Evolutionary conservation across 2,329 filamentous ascomycete genomes (phyloP).

Genomic region (Claviceps purpurea): DNA sequence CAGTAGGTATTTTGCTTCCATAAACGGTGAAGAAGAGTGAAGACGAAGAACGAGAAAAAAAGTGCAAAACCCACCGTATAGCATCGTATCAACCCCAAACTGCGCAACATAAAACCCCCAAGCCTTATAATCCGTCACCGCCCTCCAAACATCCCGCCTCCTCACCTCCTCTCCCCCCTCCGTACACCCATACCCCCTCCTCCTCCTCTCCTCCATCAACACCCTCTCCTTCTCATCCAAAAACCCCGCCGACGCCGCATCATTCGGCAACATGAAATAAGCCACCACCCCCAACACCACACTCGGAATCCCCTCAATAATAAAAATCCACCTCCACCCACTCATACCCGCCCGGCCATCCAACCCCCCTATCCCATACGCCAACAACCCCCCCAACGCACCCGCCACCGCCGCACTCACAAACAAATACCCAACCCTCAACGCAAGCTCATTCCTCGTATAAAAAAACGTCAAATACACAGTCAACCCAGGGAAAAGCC

Average conservation of each 20-base stretch:
- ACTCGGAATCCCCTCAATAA: slow-evolving; percentile 35
- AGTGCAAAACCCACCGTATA: slow-evolving; percentile 37
- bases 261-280: slow-evolving; percentile 23
- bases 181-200: slow-evolving; percentile 34
- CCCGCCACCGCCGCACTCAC: slow-evolving; percentile 58
- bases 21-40: neutral
- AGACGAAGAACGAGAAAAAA: neutral
- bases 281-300: slow-evolving; percentile 21
- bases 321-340: slow-evolving; percentile 63
- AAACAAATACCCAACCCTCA: slow-evolving; percentile 62
- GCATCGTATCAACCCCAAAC: slow-evolving; percentile 63
- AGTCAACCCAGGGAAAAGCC: slow-evolving; percentile 55
- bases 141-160: slow-evolving; percentile 50
- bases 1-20: neutral
- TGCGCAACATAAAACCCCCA: slow-evolving; percentile 56
- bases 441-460: slow-evolving; percentile 56
- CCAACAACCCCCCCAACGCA: slow-evolving; percentile 58
- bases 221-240: slow-evolving; percentile 46
- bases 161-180: slow-evolving; percentile 31
- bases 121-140: slow-evolving; percentile 63
- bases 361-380: slow-evolving; percentile 62
- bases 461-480: slow-evolving; percentile 67
- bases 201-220: slow-evolving; percentile 38
- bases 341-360: slow-evolving; percentile 46
- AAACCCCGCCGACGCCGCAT: slow-evolving; percentile 42